Percentiles rank a stretch among this genome's conserved stretches.
Conservation (phyloP, 2,329 filamentous ascomycete genomes). For the Hirsutella minnesotensis region DNA sequence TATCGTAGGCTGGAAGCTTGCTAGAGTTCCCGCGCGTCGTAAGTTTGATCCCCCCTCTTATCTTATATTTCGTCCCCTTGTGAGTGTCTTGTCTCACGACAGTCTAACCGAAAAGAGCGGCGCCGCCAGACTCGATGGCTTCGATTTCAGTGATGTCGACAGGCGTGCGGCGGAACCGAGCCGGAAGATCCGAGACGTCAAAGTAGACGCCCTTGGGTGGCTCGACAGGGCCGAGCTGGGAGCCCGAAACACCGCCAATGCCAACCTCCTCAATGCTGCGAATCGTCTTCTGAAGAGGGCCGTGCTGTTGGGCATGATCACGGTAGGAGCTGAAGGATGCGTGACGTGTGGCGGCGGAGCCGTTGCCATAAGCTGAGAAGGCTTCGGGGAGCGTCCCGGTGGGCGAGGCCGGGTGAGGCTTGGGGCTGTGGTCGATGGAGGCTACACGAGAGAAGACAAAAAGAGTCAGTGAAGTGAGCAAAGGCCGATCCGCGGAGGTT, state of each 20-base stretch:
- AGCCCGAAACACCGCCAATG: slow-evolving; percentile 52
- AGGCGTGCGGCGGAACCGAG: slow-evolving; percentile 64
- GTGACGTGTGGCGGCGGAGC: slow-evolving; percentile 28
- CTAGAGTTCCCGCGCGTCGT: neutral
- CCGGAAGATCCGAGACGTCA: slow-evolving; percentile 78
- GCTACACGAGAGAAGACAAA: slow-evolving; percentile 36
- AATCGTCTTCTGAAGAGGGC: slow-evolving; percentile 54
- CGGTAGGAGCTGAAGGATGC: slow-evolving; percentile 65
- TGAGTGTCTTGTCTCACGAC: neutral
- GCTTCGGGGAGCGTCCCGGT: slow-evolving; percentile 47
- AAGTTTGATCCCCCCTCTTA: neutral
- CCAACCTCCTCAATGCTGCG: slow-evolving; percentile 21
- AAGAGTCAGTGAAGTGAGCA: neutral
- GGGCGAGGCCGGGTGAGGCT: slow-evolving; percentile 62
- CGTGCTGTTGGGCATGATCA: slow-evolving; percentile 66
- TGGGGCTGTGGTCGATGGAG: slow-evolving; percentile 59
- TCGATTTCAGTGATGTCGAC: slow-evolving; percentile 83
- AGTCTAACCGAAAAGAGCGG: slow-evolving; percentile 38
- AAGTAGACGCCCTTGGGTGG: slow-evolving; percentile 68
- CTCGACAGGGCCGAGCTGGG: slow-evolving; percentile 59
- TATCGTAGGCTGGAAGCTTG: neutral
- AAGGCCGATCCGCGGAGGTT: neutral
- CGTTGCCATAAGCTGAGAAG: slow-evolving; percentile 27
- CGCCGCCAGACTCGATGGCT: slow-evolving; percentile 87
- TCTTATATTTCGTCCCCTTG: neutral